Conservation (phyloP, 768 basidiomycete genomes). For the Termitomyces sp. region DNA sequence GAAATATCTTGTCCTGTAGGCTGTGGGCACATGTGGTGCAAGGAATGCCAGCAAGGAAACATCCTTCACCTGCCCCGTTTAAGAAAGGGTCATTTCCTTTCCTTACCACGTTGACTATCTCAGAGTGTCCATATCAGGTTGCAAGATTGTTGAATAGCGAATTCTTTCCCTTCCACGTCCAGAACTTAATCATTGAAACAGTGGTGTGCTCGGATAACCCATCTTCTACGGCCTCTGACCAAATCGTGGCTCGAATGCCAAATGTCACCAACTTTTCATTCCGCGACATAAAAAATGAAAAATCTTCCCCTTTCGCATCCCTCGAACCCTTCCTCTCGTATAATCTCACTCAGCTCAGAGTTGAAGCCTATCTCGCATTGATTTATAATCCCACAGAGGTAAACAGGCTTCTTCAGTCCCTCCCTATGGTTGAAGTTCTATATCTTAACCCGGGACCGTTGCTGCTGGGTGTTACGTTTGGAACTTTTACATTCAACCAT, state of each 20-base stretch:
- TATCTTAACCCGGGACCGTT: background rate
- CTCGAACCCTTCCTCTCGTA: background rate
- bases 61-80: background rate
- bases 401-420: background rate
- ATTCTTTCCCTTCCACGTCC: background rate
- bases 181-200: background rate
- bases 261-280: background rate
- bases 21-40: slow-evolving; percentile 57
- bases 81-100: background rate
- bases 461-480: too few relatives aligned
- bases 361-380: background rate
- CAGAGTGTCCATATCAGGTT: background rate
- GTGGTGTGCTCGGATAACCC: background rate
- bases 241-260: background rate
- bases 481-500: too few relatives aligned
- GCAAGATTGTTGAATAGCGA: background rate
- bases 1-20: slow-evolving; percentile 44
- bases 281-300: background rate
- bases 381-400: background rate
- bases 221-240: background rate
- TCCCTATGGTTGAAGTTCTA: background rate
- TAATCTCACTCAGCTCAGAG: background rate
- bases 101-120: background rate
- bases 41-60: slow-evolving; percentile 43
- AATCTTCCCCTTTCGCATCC: background rate